These are phyloP conservation scores for Speleostelium caveatum DNA, from an alignment of 78 protist species.

Conservation along the genomic window DNA sequence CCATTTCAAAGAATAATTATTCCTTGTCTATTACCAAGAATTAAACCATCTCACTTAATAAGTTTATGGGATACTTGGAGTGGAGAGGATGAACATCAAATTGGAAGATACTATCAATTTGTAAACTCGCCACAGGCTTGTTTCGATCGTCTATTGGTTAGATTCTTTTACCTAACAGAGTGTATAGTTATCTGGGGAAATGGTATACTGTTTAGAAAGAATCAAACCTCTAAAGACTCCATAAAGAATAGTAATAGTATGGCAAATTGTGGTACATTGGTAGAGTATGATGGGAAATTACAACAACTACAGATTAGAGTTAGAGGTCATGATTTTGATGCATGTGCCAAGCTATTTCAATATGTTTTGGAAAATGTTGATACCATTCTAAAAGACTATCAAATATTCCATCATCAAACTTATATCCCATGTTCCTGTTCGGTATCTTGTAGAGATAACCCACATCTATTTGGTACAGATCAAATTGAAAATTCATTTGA, in stretches of 20 bases:
- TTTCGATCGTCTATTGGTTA: conserved; percentile 56
- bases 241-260: conserved; percentile 19
- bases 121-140: conserved; percentile 36
- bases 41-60: conserved; percentile 47
- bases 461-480: conserved; percentile 28
- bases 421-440: conserved; percentile 53
- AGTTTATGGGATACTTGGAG: conserved; percentile 62
- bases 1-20: conserved; percentile 29
- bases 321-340: conserved; percentile 69
- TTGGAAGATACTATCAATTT: conserved; percentile 61
- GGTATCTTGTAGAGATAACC: conserved; percentile 12
- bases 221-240: conserved; percentile 17
- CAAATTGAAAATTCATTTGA: conserved; percentile 35
- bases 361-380: conserved; percentile 56
- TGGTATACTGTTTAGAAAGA: conserved; percentile 65
- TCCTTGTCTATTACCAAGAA: conserved; percentile 50
- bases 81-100: conserved; percentile 61
- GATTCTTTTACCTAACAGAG: conserved; percentile 64
- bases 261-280: conserved; percentile 70
- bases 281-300: conserved; percentile 15
- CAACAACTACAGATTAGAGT: conserved; percentile 61
- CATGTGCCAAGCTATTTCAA: conserved; percentile 58
- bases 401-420: background rate
- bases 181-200: conserved; percentile 40
- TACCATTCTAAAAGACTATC: conserved; percentile 51